Conservation (phyloP, 257 asterid genomes). For the Solanum etuberosum region DNA sequence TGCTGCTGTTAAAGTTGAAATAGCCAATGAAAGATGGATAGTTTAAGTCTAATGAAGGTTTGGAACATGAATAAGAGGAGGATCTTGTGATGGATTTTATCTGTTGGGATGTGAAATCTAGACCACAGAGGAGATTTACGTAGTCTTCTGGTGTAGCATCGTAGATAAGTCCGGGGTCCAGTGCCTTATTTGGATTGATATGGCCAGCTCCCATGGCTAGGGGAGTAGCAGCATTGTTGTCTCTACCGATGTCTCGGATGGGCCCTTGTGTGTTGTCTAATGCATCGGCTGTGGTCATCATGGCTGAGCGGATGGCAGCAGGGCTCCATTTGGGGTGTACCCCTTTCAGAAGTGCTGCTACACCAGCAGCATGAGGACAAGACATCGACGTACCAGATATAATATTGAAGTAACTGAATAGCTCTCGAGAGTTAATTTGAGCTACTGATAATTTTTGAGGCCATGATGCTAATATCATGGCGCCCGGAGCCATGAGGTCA, state of each 20-base stretch:
- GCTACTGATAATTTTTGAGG: conserved; percentile 10
- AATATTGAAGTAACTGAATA: conserved; percentile 37
- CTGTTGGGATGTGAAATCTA: conserved; percentile 31
- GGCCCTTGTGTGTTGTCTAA: conserved; percentile 33
- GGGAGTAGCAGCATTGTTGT: conserved; percentile 39
- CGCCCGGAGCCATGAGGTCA: conserved; percentile 59
- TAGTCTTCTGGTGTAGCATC: conserved; percentile 34
- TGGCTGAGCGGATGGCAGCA: conserved; percentile 58
- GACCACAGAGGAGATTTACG: conserved; percentile 34
- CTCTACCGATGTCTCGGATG: conserved; percentile 27
- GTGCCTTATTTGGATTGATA: conserved; percentile 52
- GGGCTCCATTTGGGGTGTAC: conserved; percentile 59
- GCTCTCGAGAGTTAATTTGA: not conserved
- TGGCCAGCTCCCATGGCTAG: conserved; percentile 69
- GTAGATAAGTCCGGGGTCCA: conserved; percentile 60
- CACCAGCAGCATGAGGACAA: conserved; percentile 65
- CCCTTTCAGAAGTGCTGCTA: conserved; percentile 47
- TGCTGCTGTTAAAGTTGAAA: conserved; percentile 7
- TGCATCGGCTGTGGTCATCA: conserved; percentile 56
- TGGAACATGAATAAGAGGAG: conserved; percentile 28
- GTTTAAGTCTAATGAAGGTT: conserved; percentile 52
- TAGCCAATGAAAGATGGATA: conserved; percentile 68
- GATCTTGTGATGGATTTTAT: conserved; percentile 38
- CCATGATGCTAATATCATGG: conserved; percentile 57
- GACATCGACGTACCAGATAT: conserved; percentile 77